These are phyloP conservation scores for Fusarium avenaceum DNA, from an alignment of 2,329 filamentous ascomycete species.

Conservation along the genomic window DNA sequence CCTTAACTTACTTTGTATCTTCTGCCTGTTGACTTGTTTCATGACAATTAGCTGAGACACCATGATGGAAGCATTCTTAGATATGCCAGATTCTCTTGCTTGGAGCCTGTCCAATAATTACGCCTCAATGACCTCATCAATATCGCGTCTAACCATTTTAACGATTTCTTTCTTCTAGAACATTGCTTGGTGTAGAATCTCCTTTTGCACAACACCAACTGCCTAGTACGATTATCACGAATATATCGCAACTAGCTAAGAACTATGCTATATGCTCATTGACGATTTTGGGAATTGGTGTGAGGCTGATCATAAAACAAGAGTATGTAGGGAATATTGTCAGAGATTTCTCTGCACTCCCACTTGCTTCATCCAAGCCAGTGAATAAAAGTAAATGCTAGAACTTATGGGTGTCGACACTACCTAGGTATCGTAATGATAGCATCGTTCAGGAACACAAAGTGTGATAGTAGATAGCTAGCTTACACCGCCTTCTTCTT, in stretches of 20 bases:
- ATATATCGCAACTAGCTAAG: background rate
- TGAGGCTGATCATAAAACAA: too few relatives aligned
- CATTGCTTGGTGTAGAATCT: background rate
- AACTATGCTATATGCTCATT: background rate
- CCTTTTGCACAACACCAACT: background rate
- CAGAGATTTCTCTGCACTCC: background rate
- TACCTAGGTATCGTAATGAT: background rate
- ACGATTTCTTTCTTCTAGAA: background rate
- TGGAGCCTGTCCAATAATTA: background rate
- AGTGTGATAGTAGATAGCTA: background rate
- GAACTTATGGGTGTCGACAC: background rate
- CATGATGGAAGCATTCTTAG: conserved; percentile 3
- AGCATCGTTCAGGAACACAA: background rate
- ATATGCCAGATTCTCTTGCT: background rate
- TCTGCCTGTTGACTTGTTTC: background rate
- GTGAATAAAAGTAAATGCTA: background rate
- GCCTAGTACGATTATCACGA: background rate
- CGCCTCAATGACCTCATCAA: background rate
- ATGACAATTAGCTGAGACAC: conserved; percentile 22
- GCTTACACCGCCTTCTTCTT: conserved; percentile 30
- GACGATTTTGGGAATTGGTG: too few relatives aligned
- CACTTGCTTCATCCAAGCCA: background rate
- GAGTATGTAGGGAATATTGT: too few relatives aligned
- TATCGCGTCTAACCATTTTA: background rate
- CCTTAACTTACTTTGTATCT: background rate